Evolutionary conservation across 139 green algal species (phyloP).

Genomic region (Astrephomene gubernaculifera): DNA sequence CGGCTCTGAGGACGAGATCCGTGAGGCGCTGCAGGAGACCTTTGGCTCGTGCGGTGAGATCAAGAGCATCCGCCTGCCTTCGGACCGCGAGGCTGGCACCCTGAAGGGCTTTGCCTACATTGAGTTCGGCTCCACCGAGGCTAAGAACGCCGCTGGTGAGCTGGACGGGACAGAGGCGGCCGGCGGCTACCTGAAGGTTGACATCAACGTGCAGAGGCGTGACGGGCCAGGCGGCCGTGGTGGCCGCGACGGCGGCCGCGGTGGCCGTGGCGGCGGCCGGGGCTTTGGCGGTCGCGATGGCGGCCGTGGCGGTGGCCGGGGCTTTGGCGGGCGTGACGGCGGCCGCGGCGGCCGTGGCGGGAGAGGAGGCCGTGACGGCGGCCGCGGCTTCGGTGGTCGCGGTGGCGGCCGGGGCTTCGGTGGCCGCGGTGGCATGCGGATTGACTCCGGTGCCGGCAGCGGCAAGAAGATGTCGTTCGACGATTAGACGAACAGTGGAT

Average conservation of each 20-base stretch:
- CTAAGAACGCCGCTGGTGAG: conserved; percentile 71
- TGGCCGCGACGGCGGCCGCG: conserved; percentile 29
- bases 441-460: conserved; percentile 42
- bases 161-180: conserved; percentile 66
- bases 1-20: conserved; percentile 73
- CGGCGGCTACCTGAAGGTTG: conserved; percentile 72
- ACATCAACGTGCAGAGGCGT: conserved; percentile 59
- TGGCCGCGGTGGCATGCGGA: conserved; percentile 57
- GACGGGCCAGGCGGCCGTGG: conserved; percentile 21
- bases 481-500: no score
- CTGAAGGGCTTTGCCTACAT: conserved; percentile 85
- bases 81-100: conserved; percentile 72
- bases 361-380: conserved; percentile 26
- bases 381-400: conserved; percentile 33
- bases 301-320: conserved; percentile 38
- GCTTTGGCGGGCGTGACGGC: conserved; percentile 43
- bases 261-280: conserved; percentile 33
- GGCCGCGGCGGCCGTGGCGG: conserved; percentile 30
- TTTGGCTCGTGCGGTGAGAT: conserved; percentile 76
- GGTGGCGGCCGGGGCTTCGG: conserved; percentile 40
- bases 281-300: conserved; percentile 43
- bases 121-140: conserved; percentile 71
- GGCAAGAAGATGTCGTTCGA: conserved; percentile 79
- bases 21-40: conserved; percentile 69
- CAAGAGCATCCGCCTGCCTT: conserved; percentile 72